These are phyloP conservation scores for Helotiales sp. DNA, from an alignment of 2,329 filamentous ascomycete genomes.

Conservation along the genomic window DNA sequence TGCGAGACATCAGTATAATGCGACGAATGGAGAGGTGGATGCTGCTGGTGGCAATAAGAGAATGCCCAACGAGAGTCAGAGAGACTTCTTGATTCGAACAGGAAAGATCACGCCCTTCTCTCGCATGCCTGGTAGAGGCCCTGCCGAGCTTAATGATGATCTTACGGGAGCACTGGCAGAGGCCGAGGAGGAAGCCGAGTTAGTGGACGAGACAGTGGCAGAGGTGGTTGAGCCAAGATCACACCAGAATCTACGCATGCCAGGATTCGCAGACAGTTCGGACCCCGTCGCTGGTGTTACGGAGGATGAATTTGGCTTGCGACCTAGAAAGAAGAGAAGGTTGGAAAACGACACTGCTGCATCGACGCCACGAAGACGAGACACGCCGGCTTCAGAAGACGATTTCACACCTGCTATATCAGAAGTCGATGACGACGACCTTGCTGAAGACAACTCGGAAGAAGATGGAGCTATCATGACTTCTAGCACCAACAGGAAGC, in stretches of 20 bases:
- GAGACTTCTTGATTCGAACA: constrained; percentile 90
- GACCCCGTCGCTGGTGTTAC: constrained; percentile 34
- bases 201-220: constrained; percentile 40
- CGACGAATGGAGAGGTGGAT: constrained; percentile 43
- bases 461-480: constrained; percentile 41
- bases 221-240: constrained; percentile 53
- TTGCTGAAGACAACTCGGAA: constrained; percentile 26
- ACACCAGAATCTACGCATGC: constrained; percentile 71
- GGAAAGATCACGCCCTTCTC: constrained; percentile 98
- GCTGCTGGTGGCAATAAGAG: constrained; percentile 54
- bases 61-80: constrained; percentile 76
- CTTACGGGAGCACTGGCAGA: constrained; percentile 78
- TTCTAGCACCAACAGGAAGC: constrained; percentile 41
- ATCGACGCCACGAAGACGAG: constrained; percentile 21
- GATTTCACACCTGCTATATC: constrained; percentile 30
- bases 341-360: constrained; percentile 37
- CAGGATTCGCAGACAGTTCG: constrained; percentile 64
- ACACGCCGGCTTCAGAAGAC: constrained; percentile 35
- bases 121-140: constrained; percentile 57
- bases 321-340: constrained; percentile 57
- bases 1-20: constrained; percentile 62
- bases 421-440: constrained; percentile 33
- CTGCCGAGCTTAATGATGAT: constrained; percentile 63
- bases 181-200: constrained; percentile 68
- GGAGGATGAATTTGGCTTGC: constrained; percentile 56